Evolutionary conservation across 148 eudicot species (phyloP).

Genomic region (Silene latifolia): DNA sequence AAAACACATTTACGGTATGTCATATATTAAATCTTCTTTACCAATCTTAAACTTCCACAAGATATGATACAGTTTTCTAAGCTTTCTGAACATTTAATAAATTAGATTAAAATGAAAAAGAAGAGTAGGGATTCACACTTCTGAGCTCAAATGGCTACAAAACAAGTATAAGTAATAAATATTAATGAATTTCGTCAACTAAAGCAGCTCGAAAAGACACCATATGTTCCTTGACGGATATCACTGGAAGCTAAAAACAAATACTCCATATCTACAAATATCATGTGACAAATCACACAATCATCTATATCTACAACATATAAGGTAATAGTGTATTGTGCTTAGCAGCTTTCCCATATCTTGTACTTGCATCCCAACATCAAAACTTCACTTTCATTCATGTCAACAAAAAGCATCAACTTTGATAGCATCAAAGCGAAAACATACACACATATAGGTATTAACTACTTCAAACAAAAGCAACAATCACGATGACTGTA

Average conservation of each 20-base stretch:
- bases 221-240: neutral
- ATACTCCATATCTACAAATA: neutral
- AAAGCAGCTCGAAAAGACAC: slow-evolving; percentile 6
- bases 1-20: neutral
- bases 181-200: neutral
- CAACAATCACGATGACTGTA: neutral
- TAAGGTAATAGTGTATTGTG: neutral
- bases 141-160: neutral
- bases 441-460: no score
- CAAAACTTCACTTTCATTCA: neutral
- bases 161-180: neutral
- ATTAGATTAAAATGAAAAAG: neutral
- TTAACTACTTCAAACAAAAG: no score
- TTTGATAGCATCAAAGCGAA: neutral
- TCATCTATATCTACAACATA: neutral
- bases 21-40: neutral
- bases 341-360: neutral
- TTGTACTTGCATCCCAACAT: neutral
- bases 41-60: neutral
- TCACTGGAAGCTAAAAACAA: neutral
- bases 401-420: neutral
- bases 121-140: neutral
- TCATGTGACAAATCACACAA: neutral
- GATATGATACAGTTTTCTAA: neutral
- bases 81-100: neutral